phyloP scores from a whole-genome alignment of 1,139 yeast genomes.

The Yamadazyma jaroonii region DNA sequence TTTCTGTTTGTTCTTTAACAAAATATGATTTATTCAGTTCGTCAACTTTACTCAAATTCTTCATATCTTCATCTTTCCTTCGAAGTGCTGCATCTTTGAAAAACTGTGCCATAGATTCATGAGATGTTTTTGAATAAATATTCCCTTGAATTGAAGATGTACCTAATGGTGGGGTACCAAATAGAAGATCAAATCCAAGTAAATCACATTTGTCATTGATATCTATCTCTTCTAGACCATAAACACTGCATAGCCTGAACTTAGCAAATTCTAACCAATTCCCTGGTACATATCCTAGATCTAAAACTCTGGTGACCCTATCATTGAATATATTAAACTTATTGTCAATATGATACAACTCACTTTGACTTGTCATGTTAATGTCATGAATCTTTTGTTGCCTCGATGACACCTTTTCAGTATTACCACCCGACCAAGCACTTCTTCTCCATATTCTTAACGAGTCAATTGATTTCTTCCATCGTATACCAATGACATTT shows the following conservation, averaged over 20 bases:
- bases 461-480: neutral
- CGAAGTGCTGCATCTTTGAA: constrained; percentile 43
- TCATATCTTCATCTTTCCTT: constrained; percentile 7
- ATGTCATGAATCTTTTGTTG: constrained; percentile 24
- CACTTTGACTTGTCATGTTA: constrained; percentile 24
- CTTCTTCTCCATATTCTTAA: neutral
- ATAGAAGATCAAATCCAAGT: constrained; percentile 82
- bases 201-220: constrained; percentile 61
- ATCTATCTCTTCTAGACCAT: constrained; percentile 39
- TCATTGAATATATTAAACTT: constrained; percentile 26
- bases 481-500: neutral
- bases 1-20: constrained; percentile 25
- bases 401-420: constrained; percentile 12
- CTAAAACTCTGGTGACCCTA: constrained; percentile 29
- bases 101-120: constrained; percentile 53
- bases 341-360: constrained; percentile 27
- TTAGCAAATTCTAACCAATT: constrained; percentile 87
- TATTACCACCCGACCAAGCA: neutral
- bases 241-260: constrained; percentile 25
- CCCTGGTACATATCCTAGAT: constrained; percentile 88
- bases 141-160: constrained; percentile 84
- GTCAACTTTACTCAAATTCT: neutral
- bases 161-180: constrained; percentile 76
- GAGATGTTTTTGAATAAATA: constrained; percentile 67
- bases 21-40: constrained; percentile 22